Conservation (phyloP, 2,329 filamentous ascomycete genomes). For the Botryosphaeria agaves region DNA sequence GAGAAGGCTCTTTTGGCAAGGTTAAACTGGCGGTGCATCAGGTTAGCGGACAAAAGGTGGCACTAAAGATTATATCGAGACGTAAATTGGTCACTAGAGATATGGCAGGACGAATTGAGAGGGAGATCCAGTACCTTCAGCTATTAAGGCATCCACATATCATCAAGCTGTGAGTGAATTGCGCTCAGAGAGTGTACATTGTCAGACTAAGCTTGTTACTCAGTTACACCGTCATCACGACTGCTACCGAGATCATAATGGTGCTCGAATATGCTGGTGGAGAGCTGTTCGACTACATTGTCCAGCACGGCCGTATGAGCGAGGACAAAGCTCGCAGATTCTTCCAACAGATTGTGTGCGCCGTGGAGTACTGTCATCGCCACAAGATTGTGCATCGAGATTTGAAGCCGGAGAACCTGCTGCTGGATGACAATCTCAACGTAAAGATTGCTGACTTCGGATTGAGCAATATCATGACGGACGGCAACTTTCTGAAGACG, state of each 20-base stretch:
- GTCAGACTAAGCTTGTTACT: neutral
- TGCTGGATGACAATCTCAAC: conserved; percentile 88
- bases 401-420: conserved; percentile 88
- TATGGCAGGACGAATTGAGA: conserved; percentile 93
- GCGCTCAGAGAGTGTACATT: conserved; percentile 8
- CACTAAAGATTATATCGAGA: conserved; percentile 91
- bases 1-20: conserved; percentile 96
- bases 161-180: conserved; percentile 67
- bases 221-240: conserved; percentile 94
- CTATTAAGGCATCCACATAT: conserved; percentile 92
- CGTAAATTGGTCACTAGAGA: conserved; percentile 93
- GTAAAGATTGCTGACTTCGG: conserved; percentile 99
- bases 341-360: conserved; percentile 98
- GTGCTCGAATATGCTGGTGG: conserved; percentile 94
- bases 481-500: conserved; percentile 97
- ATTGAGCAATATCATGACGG: conserved; percentile 98
- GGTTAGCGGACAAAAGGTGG: conserved; percentile 85
- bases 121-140: conserved; percentile 96
- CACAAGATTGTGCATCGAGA: conserved; percentile 99
- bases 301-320: conserved; percentile 79
- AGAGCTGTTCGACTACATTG: conserved; percentile 96
- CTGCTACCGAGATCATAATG: conserved; percentile 91
- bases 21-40: conserved; percentile 92
- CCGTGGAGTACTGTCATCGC: conserved; percentile 95
- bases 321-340: conserved; percentile 90